Conservation (phyloP, 2,329 filamentous ascomycete genomes). For the Cladosporium sp. region DNA sequence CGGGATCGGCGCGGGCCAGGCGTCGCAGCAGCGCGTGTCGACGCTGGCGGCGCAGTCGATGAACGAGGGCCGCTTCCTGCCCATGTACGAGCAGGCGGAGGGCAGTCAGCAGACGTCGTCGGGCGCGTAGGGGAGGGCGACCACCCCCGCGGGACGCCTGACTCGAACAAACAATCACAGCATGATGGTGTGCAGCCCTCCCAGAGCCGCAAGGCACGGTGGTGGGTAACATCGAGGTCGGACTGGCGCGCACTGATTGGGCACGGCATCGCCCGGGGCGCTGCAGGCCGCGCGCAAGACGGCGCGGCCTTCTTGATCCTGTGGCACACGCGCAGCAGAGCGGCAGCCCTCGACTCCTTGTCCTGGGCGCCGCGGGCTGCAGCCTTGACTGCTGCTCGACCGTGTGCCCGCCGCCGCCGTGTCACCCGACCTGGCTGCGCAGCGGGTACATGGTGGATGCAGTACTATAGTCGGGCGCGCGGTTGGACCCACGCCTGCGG, state of each 20-base stretch:
- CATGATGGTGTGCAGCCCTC: conserved; percentile 6
- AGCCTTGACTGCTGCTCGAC: background rate
- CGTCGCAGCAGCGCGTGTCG: conserved; percentile 20
- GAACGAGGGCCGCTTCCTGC: conserved; percentile 28
- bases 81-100: conserved; percentile 30
- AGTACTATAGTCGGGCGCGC: too few relatives aligned
- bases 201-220: conserved; percentile 7
- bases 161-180: conserved; percentile 10
- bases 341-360: background rate
- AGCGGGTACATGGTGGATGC: background rate
- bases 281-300: conserved; percentile 1
- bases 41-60: conserved; percentile 22
- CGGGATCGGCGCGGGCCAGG: conserved; percentile 6
- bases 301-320: background rate
- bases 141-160: background rate
- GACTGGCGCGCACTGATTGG: background rate
- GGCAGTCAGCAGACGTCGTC: conserved; percentile 27
- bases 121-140: conserved; percentile 11
- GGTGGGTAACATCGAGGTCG: conserved; percentile 1
- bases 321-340: conserved; percentile 1
- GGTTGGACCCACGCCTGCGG: background rate
- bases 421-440: conserved; percentile 6
- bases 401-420: conserved; percentile 9
- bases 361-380: background rate
- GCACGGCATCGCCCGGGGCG: background rate